Conservation (phyloP, 768 basidiomycete species). For the Lactarius hatsudake region DNA sequence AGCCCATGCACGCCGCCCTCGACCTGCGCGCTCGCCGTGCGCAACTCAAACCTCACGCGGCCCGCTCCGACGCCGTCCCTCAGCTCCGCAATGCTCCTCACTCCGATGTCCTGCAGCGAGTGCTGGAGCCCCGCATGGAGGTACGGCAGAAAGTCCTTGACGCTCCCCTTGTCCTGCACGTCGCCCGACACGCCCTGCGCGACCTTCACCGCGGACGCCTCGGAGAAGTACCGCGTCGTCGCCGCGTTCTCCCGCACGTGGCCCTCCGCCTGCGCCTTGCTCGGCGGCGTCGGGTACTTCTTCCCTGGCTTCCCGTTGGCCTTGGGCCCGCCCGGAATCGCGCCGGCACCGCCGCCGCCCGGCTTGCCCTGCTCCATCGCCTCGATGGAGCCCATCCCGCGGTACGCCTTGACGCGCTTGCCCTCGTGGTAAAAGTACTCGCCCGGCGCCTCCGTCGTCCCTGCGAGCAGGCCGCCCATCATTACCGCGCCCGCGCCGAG, state of each 20-base stretch:
- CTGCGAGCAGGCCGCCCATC: slow-evolving; percentile 97
- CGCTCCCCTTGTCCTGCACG: slow-evolving; percentile 95
- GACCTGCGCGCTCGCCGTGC: slow-evolving; percentile 92
- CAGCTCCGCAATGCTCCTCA: slow-evolving; percentile 62
- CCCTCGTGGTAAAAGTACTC: slow-evolving; percentile 99
- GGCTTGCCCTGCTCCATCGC: slow-evolving; percentile 83
- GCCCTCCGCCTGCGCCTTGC: slow-evolving; percentile 31
- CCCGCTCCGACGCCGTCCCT: slow-evolving; percentile 64
- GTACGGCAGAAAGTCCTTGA: slow-evolving; percentile 90
- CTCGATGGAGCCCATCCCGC: slow-evolving; percentile 88
- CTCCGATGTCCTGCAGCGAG: slow-evolving; percentile 91
- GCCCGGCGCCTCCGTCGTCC: slow-evolving; percentile 95
- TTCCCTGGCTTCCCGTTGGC: slow-evolving; percentile 35
- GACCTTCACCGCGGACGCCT: slow-evolving; percentile 90
- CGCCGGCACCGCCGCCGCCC: background rate
- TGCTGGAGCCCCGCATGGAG: slow-evolving; percentile 82
- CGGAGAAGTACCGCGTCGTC: slow-evolving; percentile 93
- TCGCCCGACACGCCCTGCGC: slow-evolving; percentile 96
- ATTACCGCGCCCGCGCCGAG: slow-evolving; percentile 95
- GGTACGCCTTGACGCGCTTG: slow-evolving; percentile 97
- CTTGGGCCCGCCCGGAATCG: slow-evolving; percentile 31
- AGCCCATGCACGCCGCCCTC: slow-evolving; percentile 96
- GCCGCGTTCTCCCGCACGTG: slow-evolving; percentile 83
- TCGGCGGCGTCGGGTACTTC: slow-evolving; percentile 51
- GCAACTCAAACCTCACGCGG: slow-evolving; percentile 81